Evolutionary conservation across 2,329 filamentous ascomycete genomes (phyloP).

Genomic region (Teratosphaeria pseudoeucalypti): DNA sequence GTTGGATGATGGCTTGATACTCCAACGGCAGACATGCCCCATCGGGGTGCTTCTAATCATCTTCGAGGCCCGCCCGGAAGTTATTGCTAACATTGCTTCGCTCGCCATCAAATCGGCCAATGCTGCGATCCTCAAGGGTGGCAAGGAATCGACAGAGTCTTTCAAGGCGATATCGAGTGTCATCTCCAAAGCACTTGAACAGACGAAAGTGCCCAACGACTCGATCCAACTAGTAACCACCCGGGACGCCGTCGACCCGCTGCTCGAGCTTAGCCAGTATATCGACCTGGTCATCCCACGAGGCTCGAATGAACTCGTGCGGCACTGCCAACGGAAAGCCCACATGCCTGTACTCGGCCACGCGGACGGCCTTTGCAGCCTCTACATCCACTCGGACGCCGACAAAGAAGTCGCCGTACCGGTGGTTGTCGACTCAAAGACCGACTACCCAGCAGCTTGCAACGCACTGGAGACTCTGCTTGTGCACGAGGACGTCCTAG

Average conservation of each 20-base stretch:
- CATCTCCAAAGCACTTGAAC: slow-evolving; percentile 66
- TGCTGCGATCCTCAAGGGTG: slow-evolving; percentile 91
- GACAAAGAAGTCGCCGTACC: slow-evolving; percentile 60
- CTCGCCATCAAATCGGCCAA: slow-evolving; percentile 96
- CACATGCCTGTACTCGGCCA: slow-evolving; percentile 94
- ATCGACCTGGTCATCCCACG: slow-evolving; percentile 94
- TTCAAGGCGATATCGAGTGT: slow-evolving; percentile 81
- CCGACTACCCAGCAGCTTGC: slow-evolving; percentile 88
- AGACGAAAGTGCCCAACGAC: slow-evolving; percentile 66
- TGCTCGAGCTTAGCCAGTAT: slow-evolving; percentile 74
- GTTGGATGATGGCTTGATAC: slow-evolving; percentile 72
- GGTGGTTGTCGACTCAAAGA: slow-evolving; percentile 84
- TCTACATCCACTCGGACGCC: slow-evolving; percentile 74
- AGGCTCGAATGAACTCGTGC: slow-evolving; percentile 80
- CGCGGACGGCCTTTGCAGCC: slow-evolving; percentile 82
- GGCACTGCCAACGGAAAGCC: slow-evolving; percentile 80
- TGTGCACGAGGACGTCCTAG: slow-evolving; percentile 62
- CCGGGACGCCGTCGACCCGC: slow-evolving; percentile 75
- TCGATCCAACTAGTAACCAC: slow-evolving; percentile 92
- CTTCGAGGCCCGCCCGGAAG: slow-evolving; percentile 93
- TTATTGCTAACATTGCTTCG: slow-evolving; percentile 95
- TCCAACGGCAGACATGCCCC: slow-evolving; percentile 84
- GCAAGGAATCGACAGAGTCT: slow-evolving; percentile 91
- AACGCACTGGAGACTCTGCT: slow-evolving; percentile 90
- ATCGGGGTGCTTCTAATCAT: slow-evolving; percentile 98